Evolutionary conservation across 2,329 filamentous ascomycete genomes (phyloP).

Genomic region (Fusarium solani-melongenae): DNA sequence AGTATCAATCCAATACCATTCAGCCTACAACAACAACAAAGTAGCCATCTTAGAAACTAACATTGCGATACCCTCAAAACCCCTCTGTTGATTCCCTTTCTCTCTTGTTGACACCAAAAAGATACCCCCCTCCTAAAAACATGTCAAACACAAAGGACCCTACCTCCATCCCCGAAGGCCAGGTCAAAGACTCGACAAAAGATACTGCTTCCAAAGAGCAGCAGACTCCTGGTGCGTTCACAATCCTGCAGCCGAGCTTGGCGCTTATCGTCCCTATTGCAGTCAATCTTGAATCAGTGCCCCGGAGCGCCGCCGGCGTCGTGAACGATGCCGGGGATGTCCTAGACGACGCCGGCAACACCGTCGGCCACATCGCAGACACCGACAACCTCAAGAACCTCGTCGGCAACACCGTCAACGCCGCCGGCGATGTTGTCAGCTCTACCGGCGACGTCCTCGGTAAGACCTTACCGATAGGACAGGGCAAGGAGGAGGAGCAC

Average conservation of each 20-base stretch:
- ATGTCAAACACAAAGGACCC: slow-evolving; percentile 38
- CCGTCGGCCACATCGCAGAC: slow-evolving; percentile 55
- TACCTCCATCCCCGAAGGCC: slow-evolving; percentile 43
- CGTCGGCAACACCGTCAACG: slow-evolving; percentile 53
- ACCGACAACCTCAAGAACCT: slow-evolving; percentile 54
- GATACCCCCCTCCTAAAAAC: slow-evolving; percentile 1
- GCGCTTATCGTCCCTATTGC: slow-evolving; percentile 42
- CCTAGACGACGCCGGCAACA: slow-evolving; percentile 56
- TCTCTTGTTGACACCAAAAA: not conserved
- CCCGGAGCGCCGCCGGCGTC: slow-evolving; percentile 53
- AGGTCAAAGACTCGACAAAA: slow-evolving; percentile 47
- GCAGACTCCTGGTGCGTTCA: slow-evolving; percentile 46
- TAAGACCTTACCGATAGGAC: slow-evolving; percentile 50
- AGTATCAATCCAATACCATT: slow-evolving; percentile 32
- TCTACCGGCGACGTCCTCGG: slow-evolving; percentile 55
- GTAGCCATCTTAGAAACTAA: slow-evolving; percentile 26
- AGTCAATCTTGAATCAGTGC: slow-evolving; percentile 47
- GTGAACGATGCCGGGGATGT: slow-evolving; percentile 59
- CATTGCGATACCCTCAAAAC: slow-evolving; percentile 28
- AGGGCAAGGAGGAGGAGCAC: slow-evolving; percentile 18
- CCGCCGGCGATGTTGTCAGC: slow-evolving; percentile 50
- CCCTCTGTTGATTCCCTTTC: not conserved
- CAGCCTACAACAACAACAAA: slow-evolving; percentile 22
- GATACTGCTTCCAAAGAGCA: slow-evolving; percentile 41
- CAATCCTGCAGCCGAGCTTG: slow-evolving; percentile 34